Conservation (phyloP, 306 rosid genomes). For the Bauhinia variegata region DNA sequence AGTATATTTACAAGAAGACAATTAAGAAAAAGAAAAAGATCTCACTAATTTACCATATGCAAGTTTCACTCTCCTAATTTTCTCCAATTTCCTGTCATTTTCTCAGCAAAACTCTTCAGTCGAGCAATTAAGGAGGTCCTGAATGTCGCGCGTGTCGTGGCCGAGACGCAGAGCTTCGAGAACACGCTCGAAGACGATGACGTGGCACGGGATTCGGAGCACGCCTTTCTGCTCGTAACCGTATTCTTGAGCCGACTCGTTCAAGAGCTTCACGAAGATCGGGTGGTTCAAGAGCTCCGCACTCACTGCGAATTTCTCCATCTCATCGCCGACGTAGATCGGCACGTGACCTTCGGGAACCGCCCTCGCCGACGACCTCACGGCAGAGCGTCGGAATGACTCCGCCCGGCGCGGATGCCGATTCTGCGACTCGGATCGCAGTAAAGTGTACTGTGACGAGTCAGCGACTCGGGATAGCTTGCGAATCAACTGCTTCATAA, state of each 20-base stretch:
- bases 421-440: conserved; percentile 47
- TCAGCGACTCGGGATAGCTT: conserved; percentile 87
- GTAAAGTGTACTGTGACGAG: conserved; percentile 80
- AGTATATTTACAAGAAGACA: conserved; percentile 54
- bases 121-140: conserved; percentile 53
- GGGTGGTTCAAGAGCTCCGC: conserved; percentile 89
- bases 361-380: not conserved
- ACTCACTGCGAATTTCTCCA: conserved; percentile 74
- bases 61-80: conserved; percentile 3
- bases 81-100: not conserved
- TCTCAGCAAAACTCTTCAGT: conserved; percentile 41
- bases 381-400: conserved; percentile 38
- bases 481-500: conserved; percentile 84
- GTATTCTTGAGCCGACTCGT: conserved; percentile 87
- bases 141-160: conserved; percentile 50
- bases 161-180: conserved; percentile 76
- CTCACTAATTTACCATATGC: conserved; percentile 40
- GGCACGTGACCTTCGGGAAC: conserved; percentile 88
- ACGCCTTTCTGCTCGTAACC: conserved; percentile 91
- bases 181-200: conserved; percentile 77
- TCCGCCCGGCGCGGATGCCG: conserved; percentile 30
- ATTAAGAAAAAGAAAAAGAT: conserved; percentile 13
- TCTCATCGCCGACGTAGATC: conserved; percentile 92
- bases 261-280: conserved; percentile 74
- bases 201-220: conserved; percentile 82